Conservation (phyloP, 345 rosid species). For the Aegle marmelos region DNA sequence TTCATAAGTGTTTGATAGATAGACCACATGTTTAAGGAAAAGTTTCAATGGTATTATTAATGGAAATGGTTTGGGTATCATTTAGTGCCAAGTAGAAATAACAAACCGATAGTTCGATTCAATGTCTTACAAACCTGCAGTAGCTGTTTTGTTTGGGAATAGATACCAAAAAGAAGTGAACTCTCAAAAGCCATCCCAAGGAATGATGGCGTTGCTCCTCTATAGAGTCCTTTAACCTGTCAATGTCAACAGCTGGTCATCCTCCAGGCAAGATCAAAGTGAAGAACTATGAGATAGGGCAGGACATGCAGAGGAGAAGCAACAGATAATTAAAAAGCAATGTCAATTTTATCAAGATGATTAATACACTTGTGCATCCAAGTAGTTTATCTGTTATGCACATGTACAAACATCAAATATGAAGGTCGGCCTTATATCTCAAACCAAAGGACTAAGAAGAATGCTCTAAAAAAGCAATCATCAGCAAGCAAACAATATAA, state of each 20-base stretch:
- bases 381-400: neutral
- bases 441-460: neutral
- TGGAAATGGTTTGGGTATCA: neutral
- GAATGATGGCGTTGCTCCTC: conserved; percentile 89
- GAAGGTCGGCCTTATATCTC: neutral
- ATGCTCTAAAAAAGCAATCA: neutral
- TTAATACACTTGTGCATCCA: neutral
- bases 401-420: neutral
- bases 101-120: conserved; percentile 13
- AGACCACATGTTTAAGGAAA: conserved; percentile 1
- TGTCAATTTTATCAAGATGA: neutral
- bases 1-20: neutral
- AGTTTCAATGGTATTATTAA: neutral
- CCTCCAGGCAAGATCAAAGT: neutral
- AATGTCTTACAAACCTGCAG: conserved; percentile 50
- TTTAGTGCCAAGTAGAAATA: neutral
- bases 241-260: conserved; percentile 16
- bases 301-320: neutral
- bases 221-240: conserved; percentile 86
- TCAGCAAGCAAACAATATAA: neutral
- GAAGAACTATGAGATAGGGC: neutral
- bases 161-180: conserved; percentile 86
- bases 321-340: neutral
- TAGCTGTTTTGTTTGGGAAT: conserved; percentile 83
- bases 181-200: conserved; percentile 89